Evolutionary conservation across 1,284 basidiomycete species (phyloP).

Genomic region (Erythrobasidium hasegawianum): DNA sequence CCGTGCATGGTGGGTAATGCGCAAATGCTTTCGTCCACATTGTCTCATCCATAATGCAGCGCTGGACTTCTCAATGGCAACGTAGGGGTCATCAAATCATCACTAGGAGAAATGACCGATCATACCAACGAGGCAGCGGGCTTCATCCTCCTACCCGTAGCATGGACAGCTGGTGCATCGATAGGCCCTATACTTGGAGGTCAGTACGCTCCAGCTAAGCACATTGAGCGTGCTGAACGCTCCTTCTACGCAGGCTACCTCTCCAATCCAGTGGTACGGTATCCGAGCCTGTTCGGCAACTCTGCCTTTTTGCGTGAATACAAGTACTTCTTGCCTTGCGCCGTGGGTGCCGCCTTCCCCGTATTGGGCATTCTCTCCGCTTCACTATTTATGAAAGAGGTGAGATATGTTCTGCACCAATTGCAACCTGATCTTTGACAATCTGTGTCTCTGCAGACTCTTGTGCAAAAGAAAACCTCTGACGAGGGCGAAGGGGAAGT

Average conservation of each 20-base stretch:
- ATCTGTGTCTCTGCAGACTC: neutral
- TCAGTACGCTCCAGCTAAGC: too few relatives aligned
- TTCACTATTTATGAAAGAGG: slow-evolving; percentile 48
- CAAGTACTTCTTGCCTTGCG: slow-evolving; percentile 50
- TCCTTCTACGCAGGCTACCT: slow-evolving; percentile 46
- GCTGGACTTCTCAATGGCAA: slow-evolving; percentile 36
- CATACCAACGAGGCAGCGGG: slow-evolving; percentile 43
- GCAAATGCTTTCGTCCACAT: too few relatives aligned
- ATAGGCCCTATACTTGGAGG: slow-evolving; percentile 37
- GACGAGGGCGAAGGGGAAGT: slow-evolving; percentile 5
- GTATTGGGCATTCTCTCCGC: slow-evolving; percentile 45
- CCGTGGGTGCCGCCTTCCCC: slow-evolving; percentile 46
- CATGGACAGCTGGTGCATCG: slow-evolving; percentile 40
- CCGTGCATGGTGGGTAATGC: slow-evolving; percentile 38
- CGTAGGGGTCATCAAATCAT: slow-evolving; percentile 36
- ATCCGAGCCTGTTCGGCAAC: slow-evolving; percentile 42
- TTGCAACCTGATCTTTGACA: too few relatives aligned
- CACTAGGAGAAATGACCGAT: slow-evolving; percentile 46
- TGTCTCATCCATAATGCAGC: too few relatives aligned
- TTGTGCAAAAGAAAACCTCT: neutral
- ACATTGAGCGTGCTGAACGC: too few relatives aligned
- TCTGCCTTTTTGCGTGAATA: slow-evolving; percentile 41
- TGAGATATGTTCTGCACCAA: too few relatives aligned
- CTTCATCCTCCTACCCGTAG: slow-evolving; percentile 40
- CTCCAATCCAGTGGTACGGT: slow-evolving; percentile 45